Base-by-base conservation (phyloP, 768 basidiomycete species). In the Pulveroboletus sp. region DNA sequence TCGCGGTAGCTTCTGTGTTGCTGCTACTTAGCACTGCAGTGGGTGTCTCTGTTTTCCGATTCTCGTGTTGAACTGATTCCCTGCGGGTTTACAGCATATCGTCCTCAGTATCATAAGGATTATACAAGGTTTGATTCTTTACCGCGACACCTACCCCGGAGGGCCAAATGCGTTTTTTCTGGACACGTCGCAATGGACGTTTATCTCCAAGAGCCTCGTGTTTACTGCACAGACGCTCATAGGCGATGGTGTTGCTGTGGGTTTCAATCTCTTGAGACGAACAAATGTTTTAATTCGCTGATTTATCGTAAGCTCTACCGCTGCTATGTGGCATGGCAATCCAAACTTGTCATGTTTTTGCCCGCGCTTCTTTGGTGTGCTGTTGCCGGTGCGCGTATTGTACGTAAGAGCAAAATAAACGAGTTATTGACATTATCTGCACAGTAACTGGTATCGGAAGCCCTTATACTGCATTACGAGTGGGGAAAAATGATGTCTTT, bases 1-100 rank as follows among this genome's bases (percentile, higher is more conserved):
- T 62, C 3, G 34, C 43, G 9, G 51, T 58, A 1, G 56, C 66
- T 0, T 55, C 52, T 11, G 29, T 60, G 6, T 53, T 66, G 11
- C 52, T 68, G 4, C 19, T 53, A 4, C 40, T 58, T 4, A 68
- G 65, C 32, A 67, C 63, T 1, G 49, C 46, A 23, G 65, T 66
- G 12, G 41, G 57, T 39, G 3, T 29, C 14, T 20, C n/a, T 19
- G 10, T 39, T 4, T 45, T 10, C 12, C 6, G 0, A 31, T 16
- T 14, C 6, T 29, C 13, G 1, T 12, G 14, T 16, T 8, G 17
- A 13, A 21, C 27, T 9, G 27, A 29, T 29, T 29, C 12, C 8
- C 8, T 29, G 5, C 41, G 27, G 14, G 10, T 12, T 12, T 35
- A 25, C 37, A 64, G 62, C 62, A 65, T 29, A 25, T 62, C 14